Evolutionary conservation across 371 early-diverging fungal genomes (phyloP), one percentile per base, ranked within the genome.

Genomic region (Mortierella sp.): DNA sequence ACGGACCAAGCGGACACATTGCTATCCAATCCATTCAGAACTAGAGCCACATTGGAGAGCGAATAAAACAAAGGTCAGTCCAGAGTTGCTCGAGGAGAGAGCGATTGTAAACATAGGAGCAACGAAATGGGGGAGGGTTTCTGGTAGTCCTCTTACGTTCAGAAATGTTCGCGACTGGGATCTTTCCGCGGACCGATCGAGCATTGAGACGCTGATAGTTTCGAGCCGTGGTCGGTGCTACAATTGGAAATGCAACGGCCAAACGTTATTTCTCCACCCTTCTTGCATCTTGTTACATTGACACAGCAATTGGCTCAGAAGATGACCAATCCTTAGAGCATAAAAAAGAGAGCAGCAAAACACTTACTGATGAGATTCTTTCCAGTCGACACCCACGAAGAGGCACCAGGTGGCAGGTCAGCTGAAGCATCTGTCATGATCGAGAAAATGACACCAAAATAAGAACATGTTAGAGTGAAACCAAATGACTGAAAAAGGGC

Each of bases 301-400:
- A n/a, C n/a, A n/a, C n/a, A n/a, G n/a, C n/a, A n/a, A n/a, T n/a
- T n/a, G n/a, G n/a, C n/a, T n/a, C n/a, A n/a, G n/a, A n/a, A n/a
- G n/a, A n/a, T n/a, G n/a, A n/a, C n/a, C n/a, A n/a, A n/a, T n/a
- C n/a, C n/a, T n/a, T n/a, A n/a, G n/a, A n/a, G n/a, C n/a, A 9
- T 13, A 10, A 62, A 37, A 4, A 3, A 5, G n/a, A 39, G 24
- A 4, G 39, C 25, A 41, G 10, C 19, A 29, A 17, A 13, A 27
- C 17, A 63, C 80, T 76, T 71, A 83, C 83, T 79, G 27, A 83
- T 83, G 57, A 83, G 70, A 39, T 69, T 79, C 61, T 77, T 78
- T 56, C 72, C 81, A 52, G 79, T 59, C 25, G 81, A 81, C 17
- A 83, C 83, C 83, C 83, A 83, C 5, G 79, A 62, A 3, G 70